These are phyloP conservation scores for Geotrichum macrosporum DNA, from an alignment of 1,139 yeast genomes.

Conservation along the genomic window DNA sequence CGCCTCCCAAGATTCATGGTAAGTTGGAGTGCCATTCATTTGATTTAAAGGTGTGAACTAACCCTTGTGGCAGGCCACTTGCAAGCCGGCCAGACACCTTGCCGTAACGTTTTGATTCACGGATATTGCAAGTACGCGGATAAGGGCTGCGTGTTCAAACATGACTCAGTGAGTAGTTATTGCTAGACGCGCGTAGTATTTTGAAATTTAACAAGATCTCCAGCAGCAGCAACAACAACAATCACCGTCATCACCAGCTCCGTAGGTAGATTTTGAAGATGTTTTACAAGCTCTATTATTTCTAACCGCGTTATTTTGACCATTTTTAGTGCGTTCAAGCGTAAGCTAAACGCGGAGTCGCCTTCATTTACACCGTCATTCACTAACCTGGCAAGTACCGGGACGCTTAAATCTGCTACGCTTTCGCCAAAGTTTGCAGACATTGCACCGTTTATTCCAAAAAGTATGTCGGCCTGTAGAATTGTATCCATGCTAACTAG, in stretches of 20 bases:
- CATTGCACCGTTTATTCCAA: conserved; percentile 27
- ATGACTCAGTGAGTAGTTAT: conserved; percentile 39
- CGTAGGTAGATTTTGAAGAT: conserved; percentile 12
- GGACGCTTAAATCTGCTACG: conserved; percentile 5
- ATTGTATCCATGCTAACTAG: not conserved
- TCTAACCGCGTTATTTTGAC: no score
- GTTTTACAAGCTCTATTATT: no score
- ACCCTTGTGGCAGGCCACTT: conserved; percentile 21
- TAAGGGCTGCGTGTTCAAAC: conserved; percentile 84
- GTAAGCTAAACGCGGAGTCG: conserved; percentile 57
- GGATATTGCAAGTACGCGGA: conserved; percentile 88
- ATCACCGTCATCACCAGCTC: conserved; percentile 12
- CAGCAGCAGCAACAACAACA: conserved; percentile 10
- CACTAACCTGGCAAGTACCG: conserved; percentile 17
- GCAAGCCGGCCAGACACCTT: conserved; percentile 65
- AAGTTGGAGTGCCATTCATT: no score
- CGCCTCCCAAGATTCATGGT: conserved; percentile 20
- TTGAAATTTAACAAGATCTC: no score
- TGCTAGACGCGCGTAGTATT: no score
- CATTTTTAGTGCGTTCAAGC: conserved; percentile 32
- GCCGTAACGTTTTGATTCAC: conserved; percentile 79
- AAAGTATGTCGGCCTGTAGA: conserved; percentile 21
- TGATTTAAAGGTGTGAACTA: no score
- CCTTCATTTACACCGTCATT: conserved; percentile 60
- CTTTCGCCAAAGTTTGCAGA: conserved; percentile 26